These are phyloP conservation scores for Panaeolus papilionaceus DNA, from an alignment of 768 basidiomycete genomes.

Conservation along the genomic window DNA sequence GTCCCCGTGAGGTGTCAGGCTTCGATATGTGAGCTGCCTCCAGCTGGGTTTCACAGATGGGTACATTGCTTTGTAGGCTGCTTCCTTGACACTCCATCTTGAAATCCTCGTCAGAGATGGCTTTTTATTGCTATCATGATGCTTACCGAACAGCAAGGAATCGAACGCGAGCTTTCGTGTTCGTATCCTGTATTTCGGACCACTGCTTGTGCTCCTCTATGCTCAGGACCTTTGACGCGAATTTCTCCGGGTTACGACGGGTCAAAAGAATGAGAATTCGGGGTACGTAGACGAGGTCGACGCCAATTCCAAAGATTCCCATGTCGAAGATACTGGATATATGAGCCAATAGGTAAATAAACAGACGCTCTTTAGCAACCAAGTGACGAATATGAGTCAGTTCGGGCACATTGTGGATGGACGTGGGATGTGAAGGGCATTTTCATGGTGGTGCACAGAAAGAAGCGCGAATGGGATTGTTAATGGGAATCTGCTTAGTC, in stretches of 20 bases:
- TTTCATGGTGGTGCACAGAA: conserved; percentile 5
- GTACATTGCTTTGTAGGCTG: conserved; percentile 85
- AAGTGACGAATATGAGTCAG: neutral
- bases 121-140: neutral
- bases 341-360: neutral
- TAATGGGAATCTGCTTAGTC: conserved; percentile 15
- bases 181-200: conserved; percentile 33
- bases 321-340: conserved; percentile 36
- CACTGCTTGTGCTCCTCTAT: conserved; percentile 49
- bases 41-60: conserved; percentile 67
- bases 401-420: conserved; percentile 5
- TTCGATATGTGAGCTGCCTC: conserved; percentile 71
- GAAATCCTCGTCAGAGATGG: neutral
- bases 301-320: conserved; percentile 76
- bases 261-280: conserved; percentile 63
- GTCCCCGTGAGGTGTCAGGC: conserved; percentile 32
- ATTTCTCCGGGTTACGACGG: conserved; percentile 49
- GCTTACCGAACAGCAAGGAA: conserved; percentile 80
- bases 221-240: conserved; percentile 73
- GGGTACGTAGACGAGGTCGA: conserved; percentile 74
- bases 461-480: conserved; percentile 3
- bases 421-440: conserved; percentile 9
- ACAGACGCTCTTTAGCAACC: neutral
- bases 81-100: conserved; percentile 88
- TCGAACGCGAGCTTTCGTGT: conserved; percentile 36